Conservation (phyloP, 306 rosid genomes). For the Mucuna pruriens region DNA sequence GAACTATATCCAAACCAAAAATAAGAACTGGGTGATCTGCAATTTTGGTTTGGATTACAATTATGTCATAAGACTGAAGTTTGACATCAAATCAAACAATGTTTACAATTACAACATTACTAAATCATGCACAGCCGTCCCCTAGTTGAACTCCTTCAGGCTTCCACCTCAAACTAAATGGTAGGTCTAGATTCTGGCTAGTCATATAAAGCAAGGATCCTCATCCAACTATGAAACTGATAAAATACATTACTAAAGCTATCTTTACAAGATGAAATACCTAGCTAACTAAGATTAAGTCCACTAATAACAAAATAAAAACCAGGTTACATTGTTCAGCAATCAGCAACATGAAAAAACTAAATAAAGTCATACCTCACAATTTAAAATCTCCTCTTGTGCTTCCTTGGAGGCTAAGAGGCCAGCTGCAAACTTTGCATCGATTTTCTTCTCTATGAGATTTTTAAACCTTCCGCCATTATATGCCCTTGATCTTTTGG, state of each 20-base stretch:
- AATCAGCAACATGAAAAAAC: not conserved
- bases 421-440: constrained; percentile 69
- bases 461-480: constrained; percentile 70
- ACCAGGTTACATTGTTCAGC: not conserved
- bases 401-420: constrained; percentile 75
- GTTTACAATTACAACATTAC: not conserved
- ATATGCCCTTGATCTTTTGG: constrained; percentile 64
- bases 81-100: constrained; percentile 10
- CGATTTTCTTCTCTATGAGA: constrained; percentile 60
- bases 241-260: not conserved
- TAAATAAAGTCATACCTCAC: constrained; percentile 60
- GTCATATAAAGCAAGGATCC: not conserved
- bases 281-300: constrained; percentile 19
- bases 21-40: not conserved
- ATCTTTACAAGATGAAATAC: not conserved
- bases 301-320: not conserved
- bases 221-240: not conserved
- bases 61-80: not conserved
- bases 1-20: constrained; percentile 4
- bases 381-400: constrained; percentile 72
- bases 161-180: constrained; percentile 4
- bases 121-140: not conserved
- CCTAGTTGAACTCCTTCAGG: not conserved
- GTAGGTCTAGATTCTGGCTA: not conserved
- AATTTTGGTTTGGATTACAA: not conserved